These are phyloP conservation scores for Zalerion maritima DNA, from an alignment of 495 filamentous ascomycete genomes.

Conservation along the genomic window DNA sequence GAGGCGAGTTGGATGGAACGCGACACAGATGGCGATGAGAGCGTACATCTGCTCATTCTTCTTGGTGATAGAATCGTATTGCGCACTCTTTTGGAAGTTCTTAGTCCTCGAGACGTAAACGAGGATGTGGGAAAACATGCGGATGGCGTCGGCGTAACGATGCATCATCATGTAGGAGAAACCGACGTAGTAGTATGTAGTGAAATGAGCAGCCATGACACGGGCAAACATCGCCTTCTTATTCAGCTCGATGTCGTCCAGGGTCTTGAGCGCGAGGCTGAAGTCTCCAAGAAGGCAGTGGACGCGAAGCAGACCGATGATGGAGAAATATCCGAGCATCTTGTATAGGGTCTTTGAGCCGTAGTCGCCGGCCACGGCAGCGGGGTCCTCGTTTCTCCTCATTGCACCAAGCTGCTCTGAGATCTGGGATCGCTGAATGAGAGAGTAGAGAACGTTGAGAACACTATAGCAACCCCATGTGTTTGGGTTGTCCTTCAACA, in stretches of 20 bases:
- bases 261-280: constrained; percentile 92
- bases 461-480: constrained; percentile 99
- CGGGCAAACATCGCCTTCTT: constrained; percentile 99
- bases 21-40: constrained; percentile 94
- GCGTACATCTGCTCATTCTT: constrained; percentile 99
- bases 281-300: constrained; percentile 96
- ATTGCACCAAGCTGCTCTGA: constrained; percentile 89
- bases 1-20: constrained; percentile 88
- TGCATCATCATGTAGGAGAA: constrained; percentile 99
- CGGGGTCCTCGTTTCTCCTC: constrained; percentile 82
- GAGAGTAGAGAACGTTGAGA: constrained; percentile 95
- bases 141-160: constrained; percentile 95
- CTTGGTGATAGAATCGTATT: constrained; percentile 96
- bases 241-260: constrained; percentile 98
- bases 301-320: constrained; percentile 90
- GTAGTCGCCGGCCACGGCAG: constrained; percentile 81
- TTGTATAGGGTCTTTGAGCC: constrained; percentile 84
- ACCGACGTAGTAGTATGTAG: constrained; percentile 98
- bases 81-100: constrained; percentile 98
- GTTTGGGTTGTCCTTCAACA: constrained; percentile 91
- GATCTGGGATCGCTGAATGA: constrained; percentile 96
- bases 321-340: constrained; percentile 98
- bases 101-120: constrained; percentile 98
- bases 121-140: constrained; percentile 98
- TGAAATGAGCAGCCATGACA: constrained; percentile 99